Evolutionary conservation across 768 basidiomycete species (phyloP).

Genomic region (Russula vinacea): DNA sequence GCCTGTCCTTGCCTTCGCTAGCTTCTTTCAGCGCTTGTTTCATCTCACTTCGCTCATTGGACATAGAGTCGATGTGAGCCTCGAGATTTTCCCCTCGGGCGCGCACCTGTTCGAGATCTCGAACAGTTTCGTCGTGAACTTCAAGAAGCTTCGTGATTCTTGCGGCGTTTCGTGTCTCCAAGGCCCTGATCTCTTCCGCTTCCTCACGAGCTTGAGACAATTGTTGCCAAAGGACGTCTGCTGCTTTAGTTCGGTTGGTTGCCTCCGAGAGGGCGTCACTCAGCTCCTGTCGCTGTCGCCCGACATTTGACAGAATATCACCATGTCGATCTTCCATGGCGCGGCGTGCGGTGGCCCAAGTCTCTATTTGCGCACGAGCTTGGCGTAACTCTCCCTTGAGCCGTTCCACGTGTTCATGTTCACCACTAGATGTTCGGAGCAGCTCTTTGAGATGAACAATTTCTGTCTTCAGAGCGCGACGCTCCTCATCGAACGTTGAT

Average conservation of each 20-base stretch:
- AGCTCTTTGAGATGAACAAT: conserved; percentile 50
- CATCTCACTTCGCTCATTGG: conserved; percentile 71
- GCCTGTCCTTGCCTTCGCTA: conserved; percentile 71
- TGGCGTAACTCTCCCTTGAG: conserved; percentile 66
- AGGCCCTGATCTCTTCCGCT: conserved; percentile 62
- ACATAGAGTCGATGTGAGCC: conserved; percentile 64
- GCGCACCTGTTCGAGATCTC: conserved; percentile 72
- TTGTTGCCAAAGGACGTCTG: conserved; percentile 60
- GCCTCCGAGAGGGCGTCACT: conserved; percentile 62
- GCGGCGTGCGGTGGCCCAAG: conserved; percentile 54
- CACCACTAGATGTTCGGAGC: conserved; percentile 44
- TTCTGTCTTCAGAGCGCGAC: conserved; percentile 53
- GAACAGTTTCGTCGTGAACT: conserved; percentile 68
- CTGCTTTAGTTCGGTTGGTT: conserved; percentile 58
- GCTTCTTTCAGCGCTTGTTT: conserved; percentile 65
- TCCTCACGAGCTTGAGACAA: conserved; percentile 58
- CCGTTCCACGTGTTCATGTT: conserved; percentile 52
- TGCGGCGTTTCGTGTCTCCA: conserved; percentile 60
- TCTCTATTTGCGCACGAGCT: conserved; percentile 59
- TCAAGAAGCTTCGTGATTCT: conserved; percentile 65
- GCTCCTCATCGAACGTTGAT: conserved; percentile 55
- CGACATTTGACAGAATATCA: conserved; percentile 54
- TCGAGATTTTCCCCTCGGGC: conserved; percentile 72
- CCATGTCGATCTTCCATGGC: conserved; percentile 62
- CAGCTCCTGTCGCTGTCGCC: conserved; percentile 52